Evolutionary conservation across 768 basidiomycete genomes (phyloP), one percentile per base, ranked within the genome.

Genomic region (Lentinula guzmanii): DNA sequence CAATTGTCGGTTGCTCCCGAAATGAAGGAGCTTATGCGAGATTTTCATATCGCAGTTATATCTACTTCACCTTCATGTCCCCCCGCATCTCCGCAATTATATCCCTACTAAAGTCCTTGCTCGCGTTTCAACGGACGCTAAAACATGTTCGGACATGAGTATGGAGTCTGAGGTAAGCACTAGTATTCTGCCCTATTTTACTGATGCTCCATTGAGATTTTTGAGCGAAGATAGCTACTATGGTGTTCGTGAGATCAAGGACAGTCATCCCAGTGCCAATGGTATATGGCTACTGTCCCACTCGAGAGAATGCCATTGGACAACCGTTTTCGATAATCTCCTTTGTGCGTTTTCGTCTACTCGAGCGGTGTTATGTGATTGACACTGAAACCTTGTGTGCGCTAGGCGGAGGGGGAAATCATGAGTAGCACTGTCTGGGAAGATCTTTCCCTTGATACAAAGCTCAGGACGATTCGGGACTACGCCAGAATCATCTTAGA

Each of bases 281-380:
- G 7, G 67, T 70, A n/a, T 66, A 65, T 46, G 67, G 68, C 5
- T 70, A 63, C 33, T 69, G 66, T 56, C 66, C 66, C 1, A 64
- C 64, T 16, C 63, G 66, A 35, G 57, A 69, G 34, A 69, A 69
- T 58, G 52, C 63, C 1, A 62, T 69, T 37, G 68, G 68, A 10
- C 65, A 63, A 24, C 66, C 68, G 2, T 69, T 69, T 54, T 65
- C 65, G 11, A 64, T 69, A 41, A 39, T 69, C 6, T 67, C 66
- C 10, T 69, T 65, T 16, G 68, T 67, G 54, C 56, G 66, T 21
- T 42, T 42, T 24, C 41, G 31, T 15, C 28, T 52, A 24, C 10
- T 6, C 24, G 52, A 28, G 16, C 39, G 37, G 5, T 1, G 4
- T 28, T 28, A 18, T 21, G 5, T 41, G 31, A 34, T 61, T 31